Percentiles rank a stretch among this genome's conserved stretches.
These are phyloP conservation scores for Emmonsia crescens DNA, from an alignment of 2,329 filamentous ascomycete species.

Conservation along the genomic window DNA sequence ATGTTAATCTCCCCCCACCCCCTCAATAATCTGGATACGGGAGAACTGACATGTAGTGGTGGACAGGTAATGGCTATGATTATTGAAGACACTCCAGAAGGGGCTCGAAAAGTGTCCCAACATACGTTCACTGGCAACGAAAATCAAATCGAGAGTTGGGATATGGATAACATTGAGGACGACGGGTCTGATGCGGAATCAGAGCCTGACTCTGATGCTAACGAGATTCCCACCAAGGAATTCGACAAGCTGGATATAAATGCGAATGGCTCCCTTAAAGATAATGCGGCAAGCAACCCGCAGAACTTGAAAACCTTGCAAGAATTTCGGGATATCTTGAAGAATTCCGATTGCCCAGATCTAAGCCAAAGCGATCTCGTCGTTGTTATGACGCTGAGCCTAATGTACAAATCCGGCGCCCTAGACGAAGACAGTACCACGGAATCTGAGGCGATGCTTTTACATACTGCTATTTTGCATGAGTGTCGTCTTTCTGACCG, in stretches of 20 bases:
- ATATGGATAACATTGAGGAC: background rate
- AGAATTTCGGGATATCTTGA: background rate
- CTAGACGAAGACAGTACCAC: background rate
- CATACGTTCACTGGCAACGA: background rate
- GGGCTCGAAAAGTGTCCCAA: background rate
- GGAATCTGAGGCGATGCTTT: conserved; percentile 11
- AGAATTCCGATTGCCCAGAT: conserved; percentile 2
- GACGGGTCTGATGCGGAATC: background rate
- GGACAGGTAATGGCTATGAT: conserved; percentile 40
- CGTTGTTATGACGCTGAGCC: conserved; percentile 12
- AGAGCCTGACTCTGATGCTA: background rate
- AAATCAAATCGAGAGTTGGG: background rate
- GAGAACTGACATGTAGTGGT: background rate
- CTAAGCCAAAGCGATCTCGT: conserved; percentile 17
- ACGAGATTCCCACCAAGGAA: background rate
- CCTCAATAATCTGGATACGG: conserved; percentile 8
- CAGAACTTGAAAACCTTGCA: background rate
- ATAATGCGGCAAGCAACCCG: background rate
- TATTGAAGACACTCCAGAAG: conserved; percentile 22
- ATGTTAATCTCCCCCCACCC: conserved; percentile 4
- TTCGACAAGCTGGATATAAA: background rate
- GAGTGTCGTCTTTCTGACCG: conserved; percentile 16
- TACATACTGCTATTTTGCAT: conserved; percentile 16
- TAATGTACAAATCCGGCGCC: conserved; percentile 9
- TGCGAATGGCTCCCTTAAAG: background rate